phyloP scores from a whole-genome alignment of 768 basidiomycete species.

The Lentinula sp. region DNA sequence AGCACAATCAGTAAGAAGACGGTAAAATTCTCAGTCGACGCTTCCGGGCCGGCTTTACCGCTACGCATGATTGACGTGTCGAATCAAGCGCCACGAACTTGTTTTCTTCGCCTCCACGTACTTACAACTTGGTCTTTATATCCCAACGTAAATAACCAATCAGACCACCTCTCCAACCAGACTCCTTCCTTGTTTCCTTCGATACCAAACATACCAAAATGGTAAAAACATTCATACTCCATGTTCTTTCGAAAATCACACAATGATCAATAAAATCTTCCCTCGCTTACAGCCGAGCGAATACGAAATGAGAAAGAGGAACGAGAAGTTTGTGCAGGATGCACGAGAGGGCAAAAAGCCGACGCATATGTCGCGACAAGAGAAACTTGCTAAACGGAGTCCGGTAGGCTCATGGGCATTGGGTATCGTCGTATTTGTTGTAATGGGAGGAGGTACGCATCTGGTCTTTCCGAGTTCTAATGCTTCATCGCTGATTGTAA shows the following conservation, averaged over 20 bases:
- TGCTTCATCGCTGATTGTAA: not conserved
- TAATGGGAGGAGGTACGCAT: constrained; percentile 71
- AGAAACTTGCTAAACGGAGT: constrained; percentile 63
- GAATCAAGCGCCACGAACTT: too few species aligned
- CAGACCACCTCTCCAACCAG: too few species aligned
- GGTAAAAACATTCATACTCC: too few species aligned
- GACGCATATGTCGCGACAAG: constrained; percentile 64
- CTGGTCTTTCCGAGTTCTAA: not conserved
- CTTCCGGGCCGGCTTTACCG: too few species aligned
- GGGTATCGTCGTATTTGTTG: constrained; percentile 68
- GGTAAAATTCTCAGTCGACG: too few species aligned
- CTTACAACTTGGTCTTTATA: too few species aligned
- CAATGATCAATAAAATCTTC: not conserved
- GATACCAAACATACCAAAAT: too few species aligned
- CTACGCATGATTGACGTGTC: too few species aligned
- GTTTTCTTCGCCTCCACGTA: too few species aligned
- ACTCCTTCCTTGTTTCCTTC: too few species aligned
- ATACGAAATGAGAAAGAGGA: constrained; percentile 78
- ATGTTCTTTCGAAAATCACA: not conserved
- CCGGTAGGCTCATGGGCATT: constrained; percentile 74
- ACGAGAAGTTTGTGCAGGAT: constrained; percentile 73
- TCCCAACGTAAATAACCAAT: too few species aligned
- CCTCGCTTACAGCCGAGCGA: constrained; percentile 54
- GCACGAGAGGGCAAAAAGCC: constrained; percentile 74
- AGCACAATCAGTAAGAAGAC: too few species aligned